Evolutionary conservation across 768 basidiomycete genomes (phyloP), one percentile per base, ranked within the genome.

Genomic region (Tulasnella sp.): DNA sequence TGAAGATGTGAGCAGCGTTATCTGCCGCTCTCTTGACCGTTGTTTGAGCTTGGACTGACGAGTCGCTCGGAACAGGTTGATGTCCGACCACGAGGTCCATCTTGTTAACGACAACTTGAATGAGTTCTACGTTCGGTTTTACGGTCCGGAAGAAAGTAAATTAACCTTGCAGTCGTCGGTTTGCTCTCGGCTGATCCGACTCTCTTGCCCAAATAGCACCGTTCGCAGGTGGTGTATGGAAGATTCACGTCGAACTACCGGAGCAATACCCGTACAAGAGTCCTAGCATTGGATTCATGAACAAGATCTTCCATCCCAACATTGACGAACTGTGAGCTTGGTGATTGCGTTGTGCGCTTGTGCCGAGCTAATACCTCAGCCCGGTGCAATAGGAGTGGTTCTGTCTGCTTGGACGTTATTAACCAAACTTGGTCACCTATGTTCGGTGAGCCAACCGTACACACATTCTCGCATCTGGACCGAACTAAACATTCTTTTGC

Each of bases 341-440:
- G 54, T n/a, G 64, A 76, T n/a, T 73, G 29, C 6, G 31, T 67
- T 42, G 45, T 37, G 74, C 69, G 19, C 69, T 77, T 80, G 75
- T 80, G 72, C 45, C 34, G 67, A 25, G 37, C 39, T 40, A 36
- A 45, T 11, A 19, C 73, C 54, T 67, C 58, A 49, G 75, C 72
- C 74, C 71, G 4, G 75, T 68, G 72, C 52, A 77, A 38, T 82
- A 97, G 96, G 81, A 97, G 96, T 82, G 97, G 97, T 58, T 98
- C 96, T 6, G 97, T 99, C 72, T 99, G 97, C 83, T 86, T 99
- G 79, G 97, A 99, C 83, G 97, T 98, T 54, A 98, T 98, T 83
- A 98, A 98, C 82, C 96, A 98, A 85, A 97, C 97, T 19, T 99
- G 97, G 97, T 99, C 97, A 54, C 97, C 97, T 1, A 99, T 99